These are phyloP conservation scores for Blastobotrys niveus DNA, from an alignment of 1,139 yeast genomes.

Conservation along the genomic window DNA sequence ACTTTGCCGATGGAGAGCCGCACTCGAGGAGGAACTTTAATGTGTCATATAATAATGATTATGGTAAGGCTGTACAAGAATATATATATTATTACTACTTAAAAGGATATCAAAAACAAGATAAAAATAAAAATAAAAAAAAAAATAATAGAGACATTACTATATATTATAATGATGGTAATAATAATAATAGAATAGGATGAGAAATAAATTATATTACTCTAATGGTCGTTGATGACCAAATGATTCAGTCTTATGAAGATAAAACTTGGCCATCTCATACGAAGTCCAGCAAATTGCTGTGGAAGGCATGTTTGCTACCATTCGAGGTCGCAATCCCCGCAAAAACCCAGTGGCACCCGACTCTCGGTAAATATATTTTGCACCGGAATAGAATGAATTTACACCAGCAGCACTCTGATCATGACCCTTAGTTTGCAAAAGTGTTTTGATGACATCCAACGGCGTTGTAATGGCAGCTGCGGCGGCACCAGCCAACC, in stretches of 20 bases:
- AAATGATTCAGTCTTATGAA: conserved; percentile 24
- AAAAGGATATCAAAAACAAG: conserved; percentile 5
- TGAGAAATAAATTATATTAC: too few relatives aligned
- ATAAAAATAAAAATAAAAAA: conserved; percentile 4
- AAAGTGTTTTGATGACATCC: conserved; percentile 87
- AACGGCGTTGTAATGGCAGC: conserved; percentile 96
- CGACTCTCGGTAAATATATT: conserved; percentile 56
- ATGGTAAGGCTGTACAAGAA: too few relatives aligned
- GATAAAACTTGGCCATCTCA: conserved; percentile 87
- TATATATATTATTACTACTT: not conserved
- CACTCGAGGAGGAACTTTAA: conserved; percentile 5
- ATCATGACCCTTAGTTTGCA: conserved; percentile 69
- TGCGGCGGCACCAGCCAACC: conserved; percentile 91
- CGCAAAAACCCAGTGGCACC: conserved; percentile 71
- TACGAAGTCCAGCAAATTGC: conserved; percentile 98
- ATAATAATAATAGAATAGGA: conserved; percentile 3
- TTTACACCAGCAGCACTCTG: conserved; percentile 36
- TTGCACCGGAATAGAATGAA: conserved; percentile 69
- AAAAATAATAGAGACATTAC: not conserved
- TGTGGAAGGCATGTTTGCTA: conserved; percentile 92
- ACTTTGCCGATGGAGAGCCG: conserved; percentile 24
- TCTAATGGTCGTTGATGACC: too few relatives aligned
- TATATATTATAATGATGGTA: not conserved
- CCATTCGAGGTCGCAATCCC: conserved; percentile 87
- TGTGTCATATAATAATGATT: not conserved